Evolutionary conservation across 2,329 filamentous ascomycete genomes (phyloP), one percentile per base, ranked within the genome.

Genomic region (Pseudogymnoascus sp.): DNA sequence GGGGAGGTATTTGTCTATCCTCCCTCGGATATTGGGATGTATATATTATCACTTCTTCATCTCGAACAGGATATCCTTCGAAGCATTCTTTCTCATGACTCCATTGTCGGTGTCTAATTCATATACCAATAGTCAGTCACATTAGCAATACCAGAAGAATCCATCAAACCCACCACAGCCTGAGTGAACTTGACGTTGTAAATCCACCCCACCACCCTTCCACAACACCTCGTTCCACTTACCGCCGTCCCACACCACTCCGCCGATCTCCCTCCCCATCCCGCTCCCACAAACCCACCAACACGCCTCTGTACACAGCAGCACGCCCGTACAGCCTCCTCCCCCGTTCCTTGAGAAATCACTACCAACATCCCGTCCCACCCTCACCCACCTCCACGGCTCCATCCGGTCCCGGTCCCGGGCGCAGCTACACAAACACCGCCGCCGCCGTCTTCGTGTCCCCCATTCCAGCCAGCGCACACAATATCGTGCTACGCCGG

Each of bases 61-160:
- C 8, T 12, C 8, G n/a, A 52, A 12, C n/a, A 48, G 3, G 9
- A 10, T 26, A 30, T 52, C 23, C 41, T 30, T 12, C n/a, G n/a
- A 26, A 18, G 23, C 26, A n/a, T n/a, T n/a, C 35, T 7, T 15
- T 10, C 41, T 52, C 41, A 18, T 7, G n/a, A 8, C 23, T 18
- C 7, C 39, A 26, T 26, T 26, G 13, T 48, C 8, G 23, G 41
- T 52, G 30, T 30, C 23, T 12, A 52, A 10, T n/a, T 12, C 41
- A 18, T 18, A 52, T 13, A 52, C 30, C 41, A 18, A 30, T 52
- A 52, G n/a, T n/a, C 41, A 52, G n/a, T n/a, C 41, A 30, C n/a
- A 52, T 52, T 52, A 52, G 41, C n/a, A 52, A 52, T 52, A 30
- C 41, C n/a, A 52, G 26, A 52, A 26, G 26, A 18, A 30, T 52